Conservation (phyloP, 257 asterid species). For the Solanum dulcamara region DNA sequence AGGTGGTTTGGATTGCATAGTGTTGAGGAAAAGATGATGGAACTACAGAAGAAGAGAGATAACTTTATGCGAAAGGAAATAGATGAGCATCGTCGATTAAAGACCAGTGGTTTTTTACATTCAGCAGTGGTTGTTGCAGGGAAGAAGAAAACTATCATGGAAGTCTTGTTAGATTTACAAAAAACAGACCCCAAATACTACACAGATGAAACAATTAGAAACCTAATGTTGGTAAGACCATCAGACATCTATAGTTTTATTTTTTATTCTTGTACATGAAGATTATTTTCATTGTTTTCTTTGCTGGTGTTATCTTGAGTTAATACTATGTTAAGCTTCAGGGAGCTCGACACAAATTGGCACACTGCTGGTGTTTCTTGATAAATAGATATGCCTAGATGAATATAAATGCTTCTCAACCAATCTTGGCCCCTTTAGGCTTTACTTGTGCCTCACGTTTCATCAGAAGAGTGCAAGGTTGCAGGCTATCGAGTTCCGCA, state of each 20-base stretch:
- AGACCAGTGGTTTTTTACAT: neutral
- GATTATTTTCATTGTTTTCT: neutral
- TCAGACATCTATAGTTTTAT: neutral
- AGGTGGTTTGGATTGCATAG: conserved; percentile 36
- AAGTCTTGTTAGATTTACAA: conserved; percentile 36
- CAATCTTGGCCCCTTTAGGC: conserved; percentile 24
- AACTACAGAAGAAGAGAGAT: conserved; percentile 28
- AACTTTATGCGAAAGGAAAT: conserved; percentile 34
- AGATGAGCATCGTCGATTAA: conserved; percentile 23
- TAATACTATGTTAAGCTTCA: neutral
- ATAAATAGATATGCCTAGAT: neutral
- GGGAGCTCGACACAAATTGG: neutral
- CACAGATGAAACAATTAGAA: conserved; percentile 35
- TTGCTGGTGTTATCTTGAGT: neutral
- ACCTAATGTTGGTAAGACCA: conserved; percentile 16
- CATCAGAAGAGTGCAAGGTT: conserved; percentile 40
- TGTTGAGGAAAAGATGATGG: conserved; percentile 23
- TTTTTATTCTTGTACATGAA: neutral
- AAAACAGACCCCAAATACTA: conserved; percentile 29
- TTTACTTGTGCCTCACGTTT: conserved; percentile 45
- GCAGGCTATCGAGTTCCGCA: conserved; percentile 37
- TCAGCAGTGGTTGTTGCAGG: neutral
- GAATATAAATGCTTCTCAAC: neutral
- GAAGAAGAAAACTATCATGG: conserved; percentile 26
- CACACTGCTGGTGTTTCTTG: neutral